These are phyloP conservation scores for Yarrowia sp. DNA, from an alignment of 805 yeast genomes.

Conservation along the genomic window DNA sequence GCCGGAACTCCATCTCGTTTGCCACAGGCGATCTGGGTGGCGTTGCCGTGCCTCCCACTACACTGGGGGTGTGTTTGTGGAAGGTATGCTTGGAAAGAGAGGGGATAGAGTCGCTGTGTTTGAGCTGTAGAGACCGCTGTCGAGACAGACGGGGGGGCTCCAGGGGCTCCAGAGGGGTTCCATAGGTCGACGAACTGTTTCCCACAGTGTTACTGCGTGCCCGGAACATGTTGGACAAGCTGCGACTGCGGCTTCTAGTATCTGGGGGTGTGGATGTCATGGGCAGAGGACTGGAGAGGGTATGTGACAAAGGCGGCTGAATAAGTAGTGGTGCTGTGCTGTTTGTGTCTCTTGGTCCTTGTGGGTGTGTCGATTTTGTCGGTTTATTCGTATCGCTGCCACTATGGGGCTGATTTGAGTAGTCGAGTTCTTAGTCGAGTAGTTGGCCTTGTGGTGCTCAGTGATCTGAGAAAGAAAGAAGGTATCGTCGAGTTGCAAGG, in stretches of 20 bases:
- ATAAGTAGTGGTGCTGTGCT: too few relatives aligned
- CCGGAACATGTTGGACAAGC: constrained; percentile 33
- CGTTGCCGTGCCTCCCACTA: constrained; percentile 17
- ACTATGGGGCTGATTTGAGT: too few relatives aligned
- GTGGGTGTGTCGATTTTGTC: too few relatives aligned
- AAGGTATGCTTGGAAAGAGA: constrained; percentile 5
- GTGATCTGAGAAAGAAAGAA: too few relatives aligned
- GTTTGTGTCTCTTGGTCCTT: too few relatives aligned
- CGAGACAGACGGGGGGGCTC: constrained; percentile 29
- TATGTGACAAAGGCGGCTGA: too few relatives aligned
- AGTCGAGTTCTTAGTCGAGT: too few relatives aligned
- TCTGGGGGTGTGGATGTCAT: constrained; percentile 28
- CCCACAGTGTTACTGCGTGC: constrained; percentile 31
- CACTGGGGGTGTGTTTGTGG: not conserved
- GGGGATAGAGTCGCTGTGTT: constrained; percentile 23
- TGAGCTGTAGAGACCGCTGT: constrained; percentile 30
- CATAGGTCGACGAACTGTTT: not conserved
- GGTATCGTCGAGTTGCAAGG: too few relatives aligned
- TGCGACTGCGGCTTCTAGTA: constrained; percentile 33
- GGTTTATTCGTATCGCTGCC: too few relatives aligned
- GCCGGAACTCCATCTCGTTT: constrained; percentile 6
- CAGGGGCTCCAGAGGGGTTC: not conserved
- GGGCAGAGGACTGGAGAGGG: not conserved
- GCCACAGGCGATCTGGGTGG: constrained; percentile 27
- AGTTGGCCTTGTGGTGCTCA: too few relatives aligned